These are phyloP conservation scores for Fusarium incarnatum DNA, from an alignment of 2,329 filamentous ascomycete genomes.

Conservation along the genomic window DNA sequence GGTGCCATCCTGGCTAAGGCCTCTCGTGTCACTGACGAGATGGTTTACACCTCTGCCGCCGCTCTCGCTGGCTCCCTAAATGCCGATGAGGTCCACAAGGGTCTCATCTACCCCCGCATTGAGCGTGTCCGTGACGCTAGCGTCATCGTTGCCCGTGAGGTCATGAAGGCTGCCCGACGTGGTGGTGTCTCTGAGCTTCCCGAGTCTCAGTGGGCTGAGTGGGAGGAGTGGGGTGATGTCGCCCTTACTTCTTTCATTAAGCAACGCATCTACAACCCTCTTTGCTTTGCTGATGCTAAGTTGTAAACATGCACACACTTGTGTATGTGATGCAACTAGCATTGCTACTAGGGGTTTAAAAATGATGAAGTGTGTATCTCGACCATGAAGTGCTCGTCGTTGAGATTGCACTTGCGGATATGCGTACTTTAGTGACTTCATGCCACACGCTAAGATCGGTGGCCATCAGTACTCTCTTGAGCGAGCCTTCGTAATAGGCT, in stretches of 20 bases:
- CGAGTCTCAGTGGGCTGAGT: conserved; percentile 77
- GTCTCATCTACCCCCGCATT: conserved; percentile 91
- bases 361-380: conserved; percentile 16
- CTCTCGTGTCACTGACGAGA: conserved; percentile 87
- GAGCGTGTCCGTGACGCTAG: conserved; percentile 92
- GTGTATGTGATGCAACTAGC: conserved; percentile 21
- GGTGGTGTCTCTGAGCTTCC: conserved; percentile 79
- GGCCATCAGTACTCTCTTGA: conserved; percentile 39
- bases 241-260: conserved; percentile 71
- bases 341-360: conserved; percentile 1
- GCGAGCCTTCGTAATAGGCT: conserved; percentile 34
- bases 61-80: conserved; percentile 83
- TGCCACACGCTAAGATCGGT: conserved; percentile 34
- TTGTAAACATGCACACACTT: conserved; percentile 46
- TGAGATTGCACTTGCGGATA: conserved; percentile 35
- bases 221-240: conserved; percentile 77
- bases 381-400: conserved; percentile 40
- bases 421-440: conserved; percentile 34
- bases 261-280: conserved; percentile 70
- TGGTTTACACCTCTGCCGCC: conserved; percentile 95
- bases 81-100: conserved; percentile 81
- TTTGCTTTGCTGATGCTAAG: conserved; percentile 54
- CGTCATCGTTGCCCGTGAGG: conserved; percentile 85
- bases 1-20: conserved; percentile 93
- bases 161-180: conserved; percentile 90